Evolutionary conservation across 495 filamentous ascomycete species (phyloP), one percentile per base, ranked within the genome.

Genomic region (Hypoxylon rickii): DNA sequence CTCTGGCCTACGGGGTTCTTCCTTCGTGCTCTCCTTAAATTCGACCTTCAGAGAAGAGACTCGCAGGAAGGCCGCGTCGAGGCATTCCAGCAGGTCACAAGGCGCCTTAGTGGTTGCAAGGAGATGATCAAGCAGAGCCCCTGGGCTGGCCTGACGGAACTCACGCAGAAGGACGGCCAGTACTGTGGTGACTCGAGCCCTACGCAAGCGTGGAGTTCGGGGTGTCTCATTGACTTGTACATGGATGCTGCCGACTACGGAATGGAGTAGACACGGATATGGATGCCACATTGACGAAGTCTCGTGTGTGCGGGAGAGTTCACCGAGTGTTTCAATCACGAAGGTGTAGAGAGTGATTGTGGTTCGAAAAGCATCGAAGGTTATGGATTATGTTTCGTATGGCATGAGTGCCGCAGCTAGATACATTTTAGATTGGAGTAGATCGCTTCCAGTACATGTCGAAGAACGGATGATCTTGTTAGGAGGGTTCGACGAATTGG

Each of bases 1-100:
- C 76, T 96, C n/a, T 99, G 95, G 95, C 95, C 92, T 1, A 90
- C 89, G 3, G 95, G 95, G 6, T 99, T 89, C 79, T 97, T 93
- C 77, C 77, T 97, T 12, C 82, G 95, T 29, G 95, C 95, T 1
- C 74, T 99, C 49, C 76, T 97, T 44, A 87, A 89, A 68, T 97
- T 97, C 65, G 93, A 96, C 70, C 76, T 97, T 33, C 78, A 81
- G 74, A 78, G 92, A 4, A 77, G 90, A 20, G 80, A 80, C 26
- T 83, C 77, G 0, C 73, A 68, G 13, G 70, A 74, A 48, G 82
- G 82, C 43, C 81, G 86, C 33, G 86, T 87, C 5, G 95, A 97
- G 74, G 87, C 85, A 1, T 94, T 96, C 73, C 92, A 97, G 71
- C 94, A 99, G 75, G 84, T 97, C 11, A 96, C 93, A 17, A 78